These are phyloP conservation scores for Suhomyces sp. DNA, from an alignment of 805 yeast species.

Conservation along the genomic window DNA sequence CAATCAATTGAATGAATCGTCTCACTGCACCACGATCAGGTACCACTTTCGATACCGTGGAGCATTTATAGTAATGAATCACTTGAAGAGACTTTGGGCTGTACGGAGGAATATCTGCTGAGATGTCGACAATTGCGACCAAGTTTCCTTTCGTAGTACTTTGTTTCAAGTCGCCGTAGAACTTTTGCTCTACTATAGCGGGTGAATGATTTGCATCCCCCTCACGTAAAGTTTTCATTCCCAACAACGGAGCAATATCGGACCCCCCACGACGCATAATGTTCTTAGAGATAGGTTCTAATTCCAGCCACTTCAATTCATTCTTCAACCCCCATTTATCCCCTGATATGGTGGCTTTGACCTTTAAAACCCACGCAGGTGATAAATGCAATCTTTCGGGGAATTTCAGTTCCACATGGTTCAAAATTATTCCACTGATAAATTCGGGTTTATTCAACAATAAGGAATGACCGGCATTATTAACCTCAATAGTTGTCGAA, in stretches of 20 bases:
- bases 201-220: slow-evolving; percentile 66
- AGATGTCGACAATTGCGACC: slow-evolving; percentile 64
- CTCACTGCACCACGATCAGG: slow-evolving; percentile 63
- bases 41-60: slow-evolving; percentile 75
- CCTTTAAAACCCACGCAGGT: slow-evolving; percentile 68
- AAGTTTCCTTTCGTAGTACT: slow-evolving; percentile 35
- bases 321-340: slow-evolving; percentile 81
- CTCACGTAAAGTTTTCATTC: slow-evolving; percentile 74
- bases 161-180: slow-evolving; percentile 37
- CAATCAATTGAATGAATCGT: slow-evolving; percentile 53
- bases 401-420: slow-evolving; percentile 50
- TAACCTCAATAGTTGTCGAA: slow-evolving; percentile 36
- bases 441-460: slow-evolving; percentile 64
- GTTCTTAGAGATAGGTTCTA: slow-evolving; percentile 50
- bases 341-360: slow-evolving; percentile 60
- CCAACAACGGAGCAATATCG: slow-evolving; percentile 51
- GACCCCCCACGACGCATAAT: slow-evolving; percentile 31
- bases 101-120: slow-evolving; percentile 70
- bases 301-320: slow-evolving; percentile 66
- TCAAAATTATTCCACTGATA: slow-evolving; percentile 58
- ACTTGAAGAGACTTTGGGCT: slow-evolving; percentile 55
- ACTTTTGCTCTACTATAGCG: slow-evolving; percentile 43
- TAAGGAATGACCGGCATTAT: slow-evolving; percentile 63
- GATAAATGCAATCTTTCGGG: slow-evolving; percentile 55
- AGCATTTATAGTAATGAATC: slow-evolving; percentile 65